Percentiles rank a stretch among this genome's conserved stretches.
phyloP scores from a whole-genome alignment of 495 filamentous ascomycete species.

The Trichoderma erinaceum region DNA sequence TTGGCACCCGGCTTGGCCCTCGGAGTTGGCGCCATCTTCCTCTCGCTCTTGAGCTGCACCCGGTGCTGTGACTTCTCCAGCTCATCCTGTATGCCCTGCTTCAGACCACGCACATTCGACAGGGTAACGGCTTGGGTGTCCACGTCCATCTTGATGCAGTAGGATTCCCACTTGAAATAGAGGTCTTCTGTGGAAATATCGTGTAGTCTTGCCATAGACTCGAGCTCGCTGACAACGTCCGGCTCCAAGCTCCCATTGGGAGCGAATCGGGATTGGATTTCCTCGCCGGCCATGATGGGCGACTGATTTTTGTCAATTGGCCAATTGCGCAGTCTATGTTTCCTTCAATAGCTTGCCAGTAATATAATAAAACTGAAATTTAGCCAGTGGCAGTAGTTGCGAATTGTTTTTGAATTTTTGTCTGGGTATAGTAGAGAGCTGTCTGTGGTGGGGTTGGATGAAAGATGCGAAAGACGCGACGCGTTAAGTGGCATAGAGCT shows the following conservation, averaged over 20 bases:
- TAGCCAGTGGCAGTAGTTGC: not conserved
- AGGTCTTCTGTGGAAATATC: constrained; percentile 71
- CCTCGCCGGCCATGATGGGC: constrained; percentile 12
- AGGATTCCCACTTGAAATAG: constrained; percentile 97
- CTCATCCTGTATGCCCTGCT: constrained; percentile 76
- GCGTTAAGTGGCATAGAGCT: constrained; percentile 11
- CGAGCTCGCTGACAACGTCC: constrained; percentile 71
- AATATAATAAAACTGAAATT: not conserved
- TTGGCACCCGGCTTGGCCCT: constrained; percentile 59
- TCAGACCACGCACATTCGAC: constrained; percentile 65
- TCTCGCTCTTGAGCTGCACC: constrained; percentile 50
- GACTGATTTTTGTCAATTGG: not conserved
- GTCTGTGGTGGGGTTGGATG: constrained; percentile 5
- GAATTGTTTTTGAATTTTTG: not conserved
- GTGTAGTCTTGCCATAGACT: constrained; percentile 78
- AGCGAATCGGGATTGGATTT: constrained; percentile 13
- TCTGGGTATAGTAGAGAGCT: not conserved
- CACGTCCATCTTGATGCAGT: constrained; percentile 80
- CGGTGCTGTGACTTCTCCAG: constrained; percentile 63
- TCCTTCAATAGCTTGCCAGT: not conserved
- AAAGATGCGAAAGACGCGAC: constrained; percentile 7
- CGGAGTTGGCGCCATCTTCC: constrained; percentile 29
- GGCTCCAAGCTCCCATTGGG: constrained; percentile 42
- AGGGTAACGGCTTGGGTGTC: constrained; percentile 67
- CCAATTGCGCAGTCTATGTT: not conserved